These are phyloP conservation scores for Hypoxylon perforatum DNA, from an alignment of 495 filamentous ascomycete species.

Conservation along the genomic window DNA sequence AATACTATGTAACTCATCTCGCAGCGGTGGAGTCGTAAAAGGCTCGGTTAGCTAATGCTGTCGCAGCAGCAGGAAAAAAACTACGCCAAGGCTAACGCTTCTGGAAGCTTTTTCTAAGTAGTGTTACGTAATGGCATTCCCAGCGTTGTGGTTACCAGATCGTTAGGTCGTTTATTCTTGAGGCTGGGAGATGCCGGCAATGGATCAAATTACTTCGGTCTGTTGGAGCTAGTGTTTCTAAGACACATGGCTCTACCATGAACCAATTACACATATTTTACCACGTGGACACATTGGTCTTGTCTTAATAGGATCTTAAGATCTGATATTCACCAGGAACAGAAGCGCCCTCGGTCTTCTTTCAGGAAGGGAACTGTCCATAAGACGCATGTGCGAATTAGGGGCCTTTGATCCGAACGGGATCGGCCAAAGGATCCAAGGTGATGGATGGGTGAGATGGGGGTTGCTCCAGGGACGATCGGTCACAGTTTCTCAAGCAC, in stretches of 20 bases:
- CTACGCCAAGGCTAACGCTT: slow-evolving; percentile 21
- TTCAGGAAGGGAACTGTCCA: slow-evolving; percentile 20
- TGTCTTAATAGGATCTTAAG: slow-evolving; percentile 26
- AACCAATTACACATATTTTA: slow-evolving; percentile 5
- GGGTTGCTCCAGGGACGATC: slow-evolving; percentile 22
- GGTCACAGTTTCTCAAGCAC: slow-evolving; percentile 34
- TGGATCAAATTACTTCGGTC: too few relatives aligned
- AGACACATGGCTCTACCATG: neutral
- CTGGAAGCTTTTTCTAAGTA: slow-evolving; percentile 19
- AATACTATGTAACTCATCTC: slow-evolving; percentile 34
- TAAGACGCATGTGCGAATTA: slow-evolving; percentile 20
- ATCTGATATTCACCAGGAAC: slow-evolving; percentile 15
- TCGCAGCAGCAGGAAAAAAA: slow-evolving; percentile 10
- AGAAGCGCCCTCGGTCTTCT: slow-evolving; percentile 9
- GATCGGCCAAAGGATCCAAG: slow-evolving; percentile 23
- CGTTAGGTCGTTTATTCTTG: neutral
- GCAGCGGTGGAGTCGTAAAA: slow-evolving; percentile 17
- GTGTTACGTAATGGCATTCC: neutral
- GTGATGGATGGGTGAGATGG: slow-evolving; percentile 13
- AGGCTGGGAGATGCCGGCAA: too few relatives aligned
- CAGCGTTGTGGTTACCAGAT: neutral
- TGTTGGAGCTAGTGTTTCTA: too few relatives aligned
- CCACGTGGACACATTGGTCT: slow-evolving; percentile 12
- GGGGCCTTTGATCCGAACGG: slow-evolving; percentile 21
- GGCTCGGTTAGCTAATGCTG: slow-evolving; percentile 34